Percentiles rank a stretch among this genome's conserved stretches.
These are phyloP conservation scores for Haberlea rhodopensis DNA, from an alignment of 257 asterid species.

Conservation along the genomic window DNA sequence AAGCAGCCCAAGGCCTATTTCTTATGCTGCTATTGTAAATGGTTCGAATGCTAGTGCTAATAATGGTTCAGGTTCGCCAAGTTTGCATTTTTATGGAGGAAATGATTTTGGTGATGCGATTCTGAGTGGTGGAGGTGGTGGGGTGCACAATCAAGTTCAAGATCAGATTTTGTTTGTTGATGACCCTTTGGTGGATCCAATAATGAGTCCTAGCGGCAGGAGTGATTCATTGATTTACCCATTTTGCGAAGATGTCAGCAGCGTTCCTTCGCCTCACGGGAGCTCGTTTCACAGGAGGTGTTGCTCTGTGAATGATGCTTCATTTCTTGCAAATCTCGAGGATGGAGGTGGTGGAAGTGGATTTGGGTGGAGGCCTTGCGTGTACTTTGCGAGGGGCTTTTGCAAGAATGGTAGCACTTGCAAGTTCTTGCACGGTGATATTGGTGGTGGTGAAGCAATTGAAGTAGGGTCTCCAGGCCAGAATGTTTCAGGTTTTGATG, in stretches of 20 bases:
- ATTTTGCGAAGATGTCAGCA: constrained; percentile 47
- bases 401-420: constrained; percentile 72
- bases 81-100: constrained; percentile 2
- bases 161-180: constrained; percentile 59
- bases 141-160: constrained; percentile 35
- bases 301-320: constrained; percentile 82
- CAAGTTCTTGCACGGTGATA: constrained; percentile 54
- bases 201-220: constrained; percentile 80
- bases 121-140: constrained; percentile 19
- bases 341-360: constrained; percentile 48
- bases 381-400: constrained; percentile 72
- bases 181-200: constrained; percentile 61
- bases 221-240: constrained; percentile 74
- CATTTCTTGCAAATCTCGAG: constrained; percentile 47
- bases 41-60: not conserved
- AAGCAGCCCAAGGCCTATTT: constrained; percentile 37
- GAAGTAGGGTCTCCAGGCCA: constrained; percentile 57
- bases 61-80: not conserved
- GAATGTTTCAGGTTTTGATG: constrained; percentile 58
- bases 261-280: constrained; percentile 29
- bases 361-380: constrained; percentile 76
- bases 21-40: constrained; percentile 44
- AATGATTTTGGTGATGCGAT: not conserved
- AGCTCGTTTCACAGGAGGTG: constrained; percentile 71
- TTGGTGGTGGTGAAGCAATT: constrained; percentile 28